phyloP scores from a whole-genome alignment of 345 rosid genomes.

The Syzygium aromaticum region DNA sequence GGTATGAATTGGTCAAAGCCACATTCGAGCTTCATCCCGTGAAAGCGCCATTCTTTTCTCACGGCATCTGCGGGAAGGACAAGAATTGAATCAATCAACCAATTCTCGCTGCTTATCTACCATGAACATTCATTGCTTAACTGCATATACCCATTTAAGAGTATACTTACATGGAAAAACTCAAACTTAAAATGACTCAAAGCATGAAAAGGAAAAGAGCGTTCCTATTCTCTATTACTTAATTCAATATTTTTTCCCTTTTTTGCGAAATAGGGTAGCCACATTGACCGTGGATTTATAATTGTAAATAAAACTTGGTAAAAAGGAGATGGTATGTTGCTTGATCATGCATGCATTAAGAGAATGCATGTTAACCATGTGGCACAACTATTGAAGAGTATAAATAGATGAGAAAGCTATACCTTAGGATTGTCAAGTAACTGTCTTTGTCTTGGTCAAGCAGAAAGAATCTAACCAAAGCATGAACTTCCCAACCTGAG shows the following conservation, averaged over 20 bases:
- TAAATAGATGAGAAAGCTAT: not conserved
- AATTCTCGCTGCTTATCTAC: not conserved
- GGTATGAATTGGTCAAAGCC: constrained; percentile 31
- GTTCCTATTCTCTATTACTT: not conserved
- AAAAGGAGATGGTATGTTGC: not conserved
- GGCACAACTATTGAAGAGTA: not conserved
- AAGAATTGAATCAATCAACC: not conserved
- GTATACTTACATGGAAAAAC: not conserved
- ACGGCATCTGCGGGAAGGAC: not conserved
- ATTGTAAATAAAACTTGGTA: not conserved
- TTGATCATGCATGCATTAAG: not conserved
- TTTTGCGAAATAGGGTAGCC: not conserved
- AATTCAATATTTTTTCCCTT: not conserved
- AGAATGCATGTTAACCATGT: not conserved
- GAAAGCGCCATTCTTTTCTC: constrained; percentile 24
- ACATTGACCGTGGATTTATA: not conserved
- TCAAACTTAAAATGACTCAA: not conserved
- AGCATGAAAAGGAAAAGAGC: not conserved
- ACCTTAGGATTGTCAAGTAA: constrained; percentile 30
- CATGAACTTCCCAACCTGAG: constrained; percentile 38
- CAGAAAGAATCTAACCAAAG: constrained; percentile 34
- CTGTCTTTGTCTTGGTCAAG: constrained; percentile 31
- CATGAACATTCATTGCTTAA: not conserved
- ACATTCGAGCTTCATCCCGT: constrained; percentile 18
- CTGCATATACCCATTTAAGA: not conserved